Percentiles rank a stretch among this genome's conserved stretches.
These are phyloP conservation scores for Solanum chilense DNA, from an alignment of 257 asterid genomes.

Conservation along the genomic window DNA sequence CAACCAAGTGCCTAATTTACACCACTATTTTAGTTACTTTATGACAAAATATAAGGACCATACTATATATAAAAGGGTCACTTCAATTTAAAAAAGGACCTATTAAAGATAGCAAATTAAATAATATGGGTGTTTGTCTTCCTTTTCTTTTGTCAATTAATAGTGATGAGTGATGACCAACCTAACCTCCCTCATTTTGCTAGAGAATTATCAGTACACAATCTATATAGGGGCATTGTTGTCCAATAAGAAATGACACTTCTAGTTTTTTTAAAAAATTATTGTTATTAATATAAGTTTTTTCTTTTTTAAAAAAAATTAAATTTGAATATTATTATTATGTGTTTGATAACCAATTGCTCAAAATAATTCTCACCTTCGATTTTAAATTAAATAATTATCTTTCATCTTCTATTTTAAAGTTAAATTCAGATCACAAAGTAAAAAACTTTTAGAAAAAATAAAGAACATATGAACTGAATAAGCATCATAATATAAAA, in stretches of 20 bases:
- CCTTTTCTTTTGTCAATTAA: neutral
- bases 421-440: neutral
- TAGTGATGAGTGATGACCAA: neutral
- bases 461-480: no score
- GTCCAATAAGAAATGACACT: neutral
- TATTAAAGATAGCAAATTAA: neutral
- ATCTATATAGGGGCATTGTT: neutral
- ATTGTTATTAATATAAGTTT: neutral
- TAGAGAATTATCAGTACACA: neutral
- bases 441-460: neutral
- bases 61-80: neutral
- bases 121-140: neutral
- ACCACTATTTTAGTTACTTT: neutral
- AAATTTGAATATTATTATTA: no score
- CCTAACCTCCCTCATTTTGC: neutral
- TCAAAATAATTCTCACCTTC: neutral
- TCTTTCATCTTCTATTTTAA: no score
- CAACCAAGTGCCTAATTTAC: neutral
- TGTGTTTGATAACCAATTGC: neutral
- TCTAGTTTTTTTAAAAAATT: no score
- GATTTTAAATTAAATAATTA: no score
- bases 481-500: neutral
- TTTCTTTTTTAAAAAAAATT: no score
- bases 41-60: neutral
- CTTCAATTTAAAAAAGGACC: neutral